Base-by-base conservation (phyloP, 306 rosid species). In the Castanea sativa region DNA sequence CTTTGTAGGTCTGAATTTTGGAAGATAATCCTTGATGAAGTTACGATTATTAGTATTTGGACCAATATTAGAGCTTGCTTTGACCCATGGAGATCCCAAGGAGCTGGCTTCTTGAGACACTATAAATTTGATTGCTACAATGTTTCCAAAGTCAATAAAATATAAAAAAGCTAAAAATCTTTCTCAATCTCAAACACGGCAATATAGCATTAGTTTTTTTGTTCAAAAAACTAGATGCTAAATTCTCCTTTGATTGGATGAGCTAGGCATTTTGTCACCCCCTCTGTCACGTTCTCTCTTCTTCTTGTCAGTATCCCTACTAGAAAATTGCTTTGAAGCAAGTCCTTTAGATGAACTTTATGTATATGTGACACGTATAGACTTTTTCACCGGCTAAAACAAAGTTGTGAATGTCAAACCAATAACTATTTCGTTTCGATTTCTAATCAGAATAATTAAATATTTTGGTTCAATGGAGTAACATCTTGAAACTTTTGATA, bases 191-290 rank as follows among this genome's bases (percentile, higher is more conserved):
- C 30, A 35, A 5, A 21, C 52, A 12, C 79, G 49, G 29, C 20
- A 53, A 4, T 29, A 61, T 14, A 75, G 49, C 5, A 32, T 55
- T 59, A 43, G 59, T 25, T 23, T 16, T 6, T 41, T 38, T 10
- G 19, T 0, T 6, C 4, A 5, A 33, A 58, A 20, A 21, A 32
- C 21, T 23, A 3, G 16, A 5, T 12, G 43, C n/a, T 2, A 57
- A 74, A 74, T 35, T 45, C 15, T 51, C 33, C 14, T 2, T 57
- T 49, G 5, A 58, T 3, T 10, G 32, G 32, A 38, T 4, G 35
- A 25, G 27, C 68, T 38, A 38, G 21, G 64, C 68, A 67, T 73
- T 81, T 73, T 81, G 80, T 84, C 71, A 55, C 75, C 56, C 35
- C 72, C 73, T 69, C 60, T 7, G 3, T 77, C 32, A 29, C 32